Base-by-base conservation (phyloP, 148 eudicot species). In the Amaranthus palmeri region DNA sequence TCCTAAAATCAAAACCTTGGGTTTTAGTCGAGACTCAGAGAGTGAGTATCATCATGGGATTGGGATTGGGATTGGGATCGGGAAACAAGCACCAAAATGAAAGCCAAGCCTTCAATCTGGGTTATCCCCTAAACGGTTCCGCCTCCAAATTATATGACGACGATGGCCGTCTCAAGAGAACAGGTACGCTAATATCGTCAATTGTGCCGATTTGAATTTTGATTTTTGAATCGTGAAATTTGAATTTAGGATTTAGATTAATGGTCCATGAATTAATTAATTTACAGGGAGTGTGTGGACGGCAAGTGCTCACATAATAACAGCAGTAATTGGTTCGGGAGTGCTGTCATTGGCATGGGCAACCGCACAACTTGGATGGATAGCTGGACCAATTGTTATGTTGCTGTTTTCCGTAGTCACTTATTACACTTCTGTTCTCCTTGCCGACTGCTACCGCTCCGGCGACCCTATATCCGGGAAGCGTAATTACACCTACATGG, bases 271-370 rank as follows among this genome's bases (percentile, higher is more conserved):
- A 25, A 25, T 25, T 25, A 51, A 7, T 14, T 15, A 43, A 50
- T 17, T 14, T 63, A 10, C 66, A 90, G 96, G 96, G 59, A 83
- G 79, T 45, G 78, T 86, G 25, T 88, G 89, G 91, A 91, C 93
- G 0, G 96, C 91, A 57, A 91, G 90, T 76, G 91, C 96, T 48
- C 96, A 91, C 72, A 88, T 91, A 41, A 85, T 91, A 54, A 91
- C 96, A 18, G 96, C 92, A 4, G 96, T 91, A 51, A 91, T 91
- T 55, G 96, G 96, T 48, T 91, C 96, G 0, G 96, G 96, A 0
- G 96, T 91, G 18, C 50, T 91, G 61, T 87, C 96, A 2, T 62
- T 88, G 67, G 93, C 93, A 4, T 91, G 93, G 93, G 90, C 93
- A 41, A 77, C 75, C 0, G 96, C 93, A 18, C 96, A 91, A 61